A percentile compares a stretch with the other conserved stretches of the same genome.
phyloP scores from a whole-genome alignment of 2,329 filamentous ascomycete species.

The Colletotrichum spaethianum region DNA sequence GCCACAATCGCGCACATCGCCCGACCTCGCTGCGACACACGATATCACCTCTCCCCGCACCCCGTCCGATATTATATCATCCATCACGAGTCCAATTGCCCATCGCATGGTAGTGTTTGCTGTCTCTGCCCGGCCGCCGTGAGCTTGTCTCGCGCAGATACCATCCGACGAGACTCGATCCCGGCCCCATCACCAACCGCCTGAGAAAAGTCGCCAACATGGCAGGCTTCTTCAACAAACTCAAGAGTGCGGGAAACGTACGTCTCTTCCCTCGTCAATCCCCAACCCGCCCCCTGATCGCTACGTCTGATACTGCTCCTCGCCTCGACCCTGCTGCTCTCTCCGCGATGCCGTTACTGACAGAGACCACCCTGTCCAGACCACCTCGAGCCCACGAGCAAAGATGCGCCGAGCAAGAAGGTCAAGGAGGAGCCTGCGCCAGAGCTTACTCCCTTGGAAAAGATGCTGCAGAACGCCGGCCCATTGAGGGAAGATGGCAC shows the following conservation, averaged over 20 bases:
- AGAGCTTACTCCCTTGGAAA: slow-evolving; percentile 75
- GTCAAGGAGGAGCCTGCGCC: slow-evolving; percentile 71
- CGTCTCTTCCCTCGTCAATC: slow-evolving; percentile 49
- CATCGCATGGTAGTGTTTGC: slow-evolving; percentile 31
- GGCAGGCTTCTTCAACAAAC: slow-evolving; percentile 72
- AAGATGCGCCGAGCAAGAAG: slow-evolving; percentile 66
- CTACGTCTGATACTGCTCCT: neutral
- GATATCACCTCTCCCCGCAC: slow-evolving; percentile 24
- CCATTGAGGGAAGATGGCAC: slow-evolving; percentile 88
- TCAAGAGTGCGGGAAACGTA: slow-evolving; percentile 70
- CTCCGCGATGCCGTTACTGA: slow-evolving; percentile 45
- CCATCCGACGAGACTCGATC: slow-evolving; percentile 27
- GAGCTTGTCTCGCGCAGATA: slow-evolving; percentile 54
- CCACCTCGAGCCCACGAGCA: slow-evolving; percentile 57
- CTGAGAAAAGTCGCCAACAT: slow-evolving; percentile 53
- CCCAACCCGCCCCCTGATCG: neutral
- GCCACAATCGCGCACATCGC: slow-evolving; percentile 33
- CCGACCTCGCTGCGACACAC: slow-evolving; percentile 23
- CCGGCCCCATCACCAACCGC: slow-evolving; percentile 16
- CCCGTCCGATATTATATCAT: neutral
- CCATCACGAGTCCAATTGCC: slow-evolving; percentile 30
- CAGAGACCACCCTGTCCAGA: slow-evolving; percentile 53
- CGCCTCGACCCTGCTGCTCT: slow-evolving; percentile 18
- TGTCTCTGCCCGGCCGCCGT: slow-evolving; percentile 41
- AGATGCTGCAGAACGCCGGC: slow-evolving; percentile 86